A percentile compares a stretch with the other conserved stretches of the same genome.
Conservation (phyloP, 2,329 filamentous ascomycete species). For the Trichoderma harzianum region DNA sequence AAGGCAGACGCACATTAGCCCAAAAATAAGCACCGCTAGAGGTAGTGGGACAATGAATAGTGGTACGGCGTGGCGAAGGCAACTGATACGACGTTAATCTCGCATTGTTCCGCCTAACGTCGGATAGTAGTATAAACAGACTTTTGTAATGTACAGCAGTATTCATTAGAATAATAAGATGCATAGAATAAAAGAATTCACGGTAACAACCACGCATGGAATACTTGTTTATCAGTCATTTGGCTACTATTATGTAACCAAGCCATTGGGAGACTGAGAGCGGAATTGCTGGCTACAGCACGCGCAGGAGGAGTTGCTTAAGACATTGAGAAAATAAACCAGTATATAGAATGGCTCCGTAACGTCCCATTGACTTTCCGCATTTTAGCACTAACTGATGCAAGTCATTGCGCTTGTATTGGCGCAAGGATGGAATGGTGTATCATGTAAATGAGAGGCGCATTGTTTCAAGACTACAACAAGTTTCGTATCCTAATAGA, state of each 20-base stretch:
- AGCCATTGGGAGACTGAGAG: neutral
- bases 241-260: neutral
- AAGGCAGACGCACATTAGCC: neutral
- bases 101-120: neutral
- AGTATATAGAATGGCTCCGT: neutral
- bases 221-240: neutral
- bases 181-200: neutral
- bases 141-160: neutral
- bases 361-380: neutral
- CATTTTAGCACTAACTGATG: neutral
- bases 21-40: neutral
- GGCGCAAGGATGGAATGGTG: neutral
- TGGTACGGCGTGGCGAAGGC: neutral
- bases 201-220: neutral
- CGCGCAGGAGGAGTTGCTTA: neutral
- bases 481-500: neutral
- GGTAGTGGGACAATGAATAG: neutral
- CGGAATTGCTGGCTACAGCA: neutral
- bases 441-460: neutral
- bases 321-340: neutral
- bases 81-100: neutral
- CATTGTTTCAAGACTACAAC: neutral
- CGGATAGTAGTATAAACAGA: neutral
- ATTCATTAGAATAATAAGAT: neutral
- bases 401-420: neutral